Evolutionary conservation across 306 rosid species (phyloP), one percentile per base, ranked within the genome.

Genomic region (Vigna radiata): DNA sequence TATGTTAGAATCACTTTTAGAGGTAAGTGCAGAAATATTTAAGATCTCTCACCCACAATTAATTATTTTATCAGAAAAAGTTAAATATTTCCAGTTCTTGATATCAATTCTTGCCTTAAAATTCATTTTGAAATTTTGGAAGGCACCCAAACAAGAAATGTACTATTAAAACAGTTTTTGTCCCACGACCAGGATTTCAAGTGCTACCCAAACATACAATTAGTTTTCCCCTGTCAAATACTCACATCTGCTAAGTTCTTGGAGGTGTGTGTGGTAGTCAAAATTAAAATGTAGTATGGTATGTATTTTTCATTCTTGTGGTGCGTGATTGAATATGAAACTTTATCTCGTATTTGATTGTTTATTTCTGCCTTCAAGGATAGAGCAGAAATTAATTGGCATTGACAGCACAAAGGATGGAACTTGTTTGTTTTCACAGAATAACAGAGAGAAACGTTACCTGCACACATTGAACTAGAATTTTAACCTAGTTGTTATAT

Each of bases 381-480:
- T 29, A 54, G 36, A 46, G 14, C 39, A 37, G 60, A 19, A 50
- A 60, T 79, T 61, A 68, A 68, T 64, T 36, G 49, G 64, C 76
- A 36, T 49, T 37, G 71, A 58, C 25, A 31, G 68, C 36, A 48
- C 29, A 47, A 55, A 49, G 55, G 70, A 47, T 56, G 61, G 53
- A 72, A 43, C 7, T 44, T 56, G 13, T 47, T 33, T 67, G 55
- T 79, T 49, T 49, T 36, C 25, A 56, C 64, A 23, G 55, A 74
- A 55, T 15, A 53, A 19, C 41, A 25, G 27, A 73, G 16, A 68
- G 77, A 75, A 81, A 59, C 68, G 41, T 68, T 25, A 48, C 71
- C 18, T 44, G 44, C 19, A 55, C 10, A 68, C 25, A 10, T 73
- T 21, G 36, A 73, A 73, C 55, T 67, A 80, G 44, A 80, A 13